phyloP scores from a whole-genome alignment of 2,329 filamentous ascomycete genomes.

The Boeremia exigua region DNA sequence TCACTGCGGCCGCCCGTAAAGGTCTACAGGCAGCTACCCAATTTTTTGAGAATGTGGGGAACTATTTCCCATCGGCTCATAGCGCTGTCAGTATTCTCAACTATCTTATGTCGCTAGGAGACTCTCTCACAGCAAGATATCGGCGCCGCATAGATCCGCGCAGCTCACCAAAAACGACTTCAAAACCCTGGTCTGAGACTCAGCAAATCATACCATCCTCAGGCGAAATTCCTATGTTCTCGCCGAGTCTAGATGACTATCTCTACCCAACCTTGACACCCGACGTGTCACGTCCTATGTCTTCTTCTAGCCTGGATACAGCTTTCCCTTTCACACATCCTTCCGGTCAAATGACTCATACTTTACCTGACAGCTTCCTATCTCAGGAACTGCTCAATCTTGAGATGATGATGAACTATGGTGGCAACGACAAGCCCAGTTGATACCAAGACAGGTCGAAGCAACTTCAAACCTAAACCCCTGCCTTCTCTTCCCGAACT shows the following conservation, averaged over 20 bases:
- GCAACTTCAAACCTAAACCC: not conserved
- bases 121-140: constrained; percentile 1
- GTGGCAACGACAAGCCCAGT: not conserved
- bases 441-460: not conserved
- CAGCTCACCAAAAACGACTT: not conserved
- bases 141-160: constrained; percentile 3
- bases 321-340: constrained; percentile 1
- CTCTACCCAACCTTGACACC: not conserved
- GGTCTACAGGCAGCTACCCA: constrained; percentile 2
- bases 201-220: not conserved
- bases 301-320: constrained; percentile 7
- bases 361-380: not conserved
- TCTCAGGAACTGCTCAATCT: not conserved
- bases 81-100: not conserved
- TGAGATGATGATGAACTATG: not conserved
- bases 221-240: not conserved
- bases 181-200: not conserved
- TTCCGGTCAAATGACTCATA: not conserved
- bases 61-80: not conserved
- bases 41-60: not conserved
- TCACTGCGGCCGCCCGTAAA: constrained; percentile 3
- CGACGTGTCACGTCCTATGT: constrained; percentile 1
- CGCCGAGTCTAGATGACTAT: not conserved
- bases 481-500: not conserved
- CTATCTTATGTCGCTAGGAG: constrained; percentile 2